These are phyloP conservation scores for Monoraphidium neglectum DNA, from an alignment of 139 green algal species.

Conservation along the genomic window DNA sequence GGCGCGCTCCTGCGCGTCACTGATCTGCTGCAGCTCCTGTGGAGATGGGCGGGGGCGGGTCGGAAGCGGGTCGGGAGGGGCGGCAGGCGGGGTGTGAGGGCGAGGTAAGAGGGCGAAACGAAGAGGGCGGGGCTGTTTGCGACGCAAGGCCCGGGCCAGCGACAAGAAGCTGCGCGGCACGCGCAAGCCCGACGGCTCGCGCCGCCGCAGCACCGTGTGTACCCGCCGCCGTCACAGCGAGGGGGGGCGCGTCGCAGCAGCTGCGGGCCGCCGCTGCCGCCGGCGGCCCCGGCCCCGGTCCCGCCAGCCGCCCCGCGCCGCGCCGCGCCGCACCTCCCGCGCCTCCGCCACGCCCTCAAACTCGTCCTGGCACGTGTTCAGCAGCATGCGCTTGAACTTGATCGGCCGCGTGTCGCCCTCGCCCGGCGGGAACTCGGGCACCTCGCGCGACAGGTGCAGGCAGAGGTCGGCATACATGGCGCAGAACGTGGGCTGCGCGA, in stretches of 20 bases:
- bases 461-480: slow-evolving; percentile 62
- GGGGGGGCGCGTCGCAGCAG: background rate
- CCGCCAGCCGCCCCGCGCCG: background rate
- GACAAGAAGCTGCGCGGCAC: too few relatives aligned
- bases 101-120: background rate
- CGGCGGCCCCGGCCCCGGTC: background rate
- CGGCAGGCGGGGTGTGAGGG: background rate
- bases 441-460: slow-evolving; percentile 27
- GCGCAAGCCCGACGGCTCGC: too few relatives aligned
- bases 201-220: background rate
- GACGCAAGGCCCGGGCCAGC: too few relatives aligned
- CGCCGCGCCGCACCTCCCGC: slow-evolving; percentile 48
- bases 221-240: background rate
- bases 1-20: slow-evolving; percentile 52
- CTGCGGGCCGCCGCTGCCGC: background rate
- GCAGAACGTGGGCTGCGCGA: slow-evolving; percentile 97
- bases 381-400: slow-evolving; percentile 91
- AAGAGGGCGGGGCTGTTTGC: background rate
- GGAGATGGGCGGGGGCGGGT: background rate
- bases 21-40: slow-evolving; percentile 50
- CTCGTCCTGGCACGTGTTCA: slow-evolving; percentile 99
- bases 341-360: slow-evolving; percentile 85
- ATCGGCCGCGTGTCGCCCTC: slow-evolving; percentile 73
- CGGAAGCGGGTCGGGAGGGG: background rate
- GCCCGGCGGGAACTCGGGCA: slow-evolving; percentile 28